phyloP scores from a whole-genome alignment of 139 green algal genomes.

The Chlorella sorokiniana region DNA sequence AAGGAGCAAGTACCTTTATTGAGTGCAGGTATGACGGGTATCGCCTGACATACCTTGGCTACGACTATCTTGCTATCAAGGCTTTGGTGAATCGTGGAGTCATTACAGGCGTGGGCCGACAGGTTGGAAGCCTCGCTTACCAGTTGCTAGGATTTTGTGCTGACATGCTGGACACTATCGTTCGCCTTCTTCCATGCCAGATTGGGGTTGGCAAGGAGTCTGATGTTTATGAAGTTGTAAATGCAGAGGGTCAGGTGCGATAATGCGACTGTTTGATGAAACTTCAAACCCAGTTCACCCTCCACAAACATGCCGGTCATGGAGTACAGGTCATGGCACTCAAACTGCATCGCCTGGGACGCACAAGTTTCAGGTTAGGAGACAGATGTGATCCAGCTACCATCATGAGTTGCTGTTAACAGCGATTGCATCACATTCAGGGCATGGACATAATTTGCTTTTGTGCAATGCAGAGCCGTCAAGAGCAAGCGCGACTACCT shows the following conservation, averaged over 20 bases:
- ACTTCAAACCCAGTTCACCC: not conserved
- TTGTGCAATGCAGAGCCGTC: constrained; percentile 65
- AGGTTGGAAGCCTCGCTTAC: constrained; percentile 33
- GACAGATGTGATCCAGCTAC: not conserved
- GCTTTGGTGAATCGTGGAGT: constrained; percentile 80
- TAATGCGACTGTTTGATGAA: not conserved
- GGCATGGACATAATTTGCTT: not conserved
- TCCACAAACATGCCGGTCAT: constrained; percentile 36
- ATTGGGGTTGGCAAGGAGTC: constrained; percentile 99
- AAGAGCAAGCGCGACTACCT: constrained; percentile 98
- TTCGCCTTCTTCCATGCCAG: not conserved
- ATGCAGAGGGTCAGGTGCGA: constrained; percentile 77
- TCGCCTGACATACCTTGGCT: constrained; percentile 93
- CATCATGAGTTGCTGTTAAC: too few species aligned
- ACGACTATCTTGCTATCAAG: constrained; percentile 97
- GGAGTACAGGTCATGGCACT: constrained; percentile 77
- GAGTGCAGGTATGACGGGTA: constrained; percentile 87
- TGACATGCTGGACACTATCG: not conserved
- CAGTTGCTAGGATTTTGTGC: not conserved
- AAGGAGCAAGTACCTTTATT: too few species aligned
- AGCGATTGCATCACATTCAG: too few species aligned
- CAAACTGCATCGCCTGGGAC: constrained; percentile 97
- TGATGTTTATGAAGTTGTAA: constrained; percentile 86
- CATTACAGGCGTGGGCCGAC: constrained; percentile 85
- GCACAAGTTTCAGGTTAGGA: constrained; percentile 89